Base-by-base conservation (phyloP, 2,329 filamentous ascomycete genomes). In the Myriosclerotinia scirpicola region DNA sequence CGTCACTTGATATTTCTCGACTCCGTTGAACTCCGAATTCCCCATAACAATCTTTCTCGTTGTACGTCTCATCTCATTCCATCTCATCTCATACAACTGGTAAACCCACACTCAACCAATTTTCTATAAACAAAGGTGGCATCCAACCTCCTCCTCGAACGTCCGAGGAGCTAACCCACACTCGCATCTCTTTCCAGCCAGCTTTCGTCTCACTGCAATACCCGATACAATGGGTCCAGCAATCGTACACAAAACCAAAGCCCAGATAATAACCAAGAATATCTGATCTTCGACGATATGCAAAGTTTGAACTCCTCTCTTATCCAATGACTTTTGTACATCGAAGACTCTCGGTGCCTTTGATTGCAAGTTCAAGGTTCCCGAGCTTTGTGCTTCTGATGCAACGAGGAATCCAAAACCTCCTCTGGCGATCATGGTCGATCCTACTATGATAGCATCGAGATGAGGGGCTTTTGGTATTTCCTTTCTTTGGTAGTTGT, bases 361-460 rank as follows among this genome's bases (percentile, higher is more conserved):
- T 4, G 46, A 40, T 12, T 38, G 17, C 12, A 65, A 22, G 5
- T n/a, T 65, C 15, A 75, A 59, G 0, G 67, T 76, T 0, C 80
- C 79, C 1, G 80, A 79, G 53, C 79, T 82, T 72, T 91, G 83
- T 0, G 89, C 89, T 0, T 93, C 76, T 0, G 88, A 86, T 0
- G 88, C 87, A 69, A 95, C 91, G 48, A 94, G 76, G 69, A 92
- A 92, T 0, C 90, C 90, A 48, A 94, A 91, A 74, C 95, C 91
- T 0, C 91, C 90, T 20, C 90, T 82, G 0, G 91, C 86, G 0
- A 90, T 84, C 90, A 94, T 94, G 2, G 85, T 86, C 14, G 69
- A 68, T 6, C 71, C 69, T 14, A 73, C 56, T 22, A 68, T 70
- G 56, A 70, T 42, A 3, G 60, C 67, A 54, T 61, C 55, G 17